These are phyloP conservation scores for Herpetomonas samuelpessoai DNA, from an alignment of 208 protist species.

Conservation along the genomic window DNA sequence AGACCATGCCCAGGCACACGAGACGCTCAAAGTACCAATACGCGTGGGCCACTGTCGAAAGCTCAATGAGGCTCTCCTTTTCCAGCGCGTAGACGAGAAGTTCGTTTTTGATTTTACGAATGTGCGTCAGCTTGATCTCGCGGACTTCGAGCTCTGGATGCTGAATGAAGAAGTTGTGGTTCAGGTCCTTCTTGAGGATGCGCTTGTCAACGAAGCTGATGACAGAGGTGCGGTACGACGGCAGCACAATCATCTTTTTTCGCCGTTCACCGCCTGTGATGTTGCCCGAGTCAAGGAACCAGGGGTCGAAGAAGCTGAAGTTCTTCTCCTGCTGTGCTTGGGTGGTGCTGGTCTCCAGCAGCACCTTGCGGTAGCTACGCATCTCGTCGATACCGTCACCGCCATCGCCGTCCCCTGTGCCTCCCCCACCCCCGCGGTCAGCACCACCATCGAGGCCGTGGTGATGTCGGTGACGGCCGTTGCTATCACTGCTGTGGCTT, in stretches of 20 bases:
- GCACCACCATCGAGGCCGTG: background rate
- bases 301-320: slow-evolving; percentile 67
- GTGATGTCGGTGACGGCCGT: background rate
- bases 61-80: slow-evolving; percentile 60
- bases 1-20: slow-evolving; percentile 73
- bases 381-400: slow-evolving; percentile 36
- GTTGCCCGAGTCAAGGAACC: slow-evolving; percentile 78
- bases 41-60: slow-evolving; percentile 71
- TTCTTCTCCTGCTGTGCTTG: slow-evolving; percentile 50
- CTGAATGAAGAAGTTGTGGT: slow-evolving; percentile 84
- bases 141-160: slow-evolving; percentile 82
- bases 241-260: slow-evolving; percentile 73
- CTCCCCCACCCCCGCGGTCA: background rate
- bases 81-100: slow-evolving; percentile 72
- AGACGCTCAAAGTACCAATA: slow-evolving; percentile 90
- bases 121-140: slow-evolving; percentile 80
- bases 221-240: slow-evolving; percentile 73
- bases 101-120: slow-evolving; percentile 67
- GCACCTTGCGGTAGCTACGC: slow-evolving; percentile 68
- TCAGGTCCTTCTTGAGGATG: slow-evolving; percentile 86
- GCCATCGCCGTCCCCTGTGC: slow-evolving; percentile 6
- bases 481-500: background rate
- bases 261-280: slow-evolving; percentile 85
- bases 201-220: slow-evolving; percentile 83
- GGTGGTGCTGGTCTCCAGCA: slow-evolving; percentile 18